Conservation (phyloP, 2,329 filamentous ascomycete genomes). For the Trichoderma semiorbis region DNA sequence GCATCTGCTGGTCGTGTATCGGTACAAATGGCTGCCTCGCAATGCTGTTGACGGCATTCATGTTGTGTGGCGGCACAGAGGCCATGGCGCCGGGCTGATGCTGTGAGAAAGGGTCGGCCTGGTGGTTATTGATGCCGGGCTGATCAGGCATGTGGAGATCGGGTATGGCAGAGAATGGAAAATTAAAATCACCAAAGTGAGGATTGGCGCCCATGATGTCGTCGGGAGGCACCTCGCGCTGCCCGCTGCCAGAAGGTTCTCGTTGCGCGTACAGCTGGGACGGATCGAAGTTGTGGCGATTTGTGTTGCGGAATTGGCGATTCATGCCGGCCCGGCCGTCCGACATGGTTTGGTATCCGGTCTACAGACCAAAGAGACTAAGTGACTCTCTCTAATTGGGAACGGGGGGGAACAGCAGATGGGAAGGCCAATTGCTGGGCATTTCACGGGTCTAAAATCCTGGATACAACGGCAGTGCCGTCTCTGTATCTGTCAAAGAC, state of each 20-base stretch:
- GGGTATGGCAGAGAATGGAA: slow-evolving; percentile 41
- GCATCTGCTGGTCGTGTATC: slow-evolving; percentile 25
- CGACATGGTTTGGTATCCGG: slow-evolving; percentile 28
- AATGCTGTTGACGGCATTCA: slow-evolving; percentile 20
- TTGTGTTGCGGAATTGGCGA: slow-evolving; percentile 31
- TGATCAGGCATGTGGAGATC: slow-evolving; percentile 34
- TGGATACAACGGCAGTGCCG: not conserved
- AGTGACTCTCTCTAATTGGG: not conserved
- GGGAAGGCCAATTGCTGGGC: slow-evolving; percentile 6
- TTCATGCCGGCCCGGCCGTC: slow-evolving; percentile 29
- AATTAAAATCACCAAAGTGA: slow-evolving; percentile 53
- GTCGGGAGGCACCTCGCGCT: slow-evolving; percentile 23
- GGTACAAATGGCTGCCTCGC: slow-evolving; percentile 26
- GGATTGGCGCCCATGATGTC: slow-evolving; percentile 41
- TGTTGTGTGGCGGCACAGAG: slow-evolving; percentile 22
- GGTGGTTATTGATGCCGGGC: slow-evolving; percentile 33
- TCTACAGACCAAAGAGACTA: slow-evolving; percentile 1
- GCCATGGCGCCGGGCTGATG: slow-evolving; percentile 25
- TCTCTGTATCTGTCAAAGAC: not conserved
- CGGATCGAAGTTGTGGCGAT: slow-evolving; percentile 27
- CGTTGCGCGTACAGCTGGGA: slow-evolving; percentile 26
- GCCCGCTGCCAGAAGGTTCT: slow-evolving; percentile 24
- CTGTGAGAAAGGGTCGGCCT: slow-evolving; percentile 36
- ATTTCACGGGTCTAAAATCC: slow-evolving; percentile 4
- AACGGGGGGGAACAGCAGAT: not conserved